These are phyloP conservation scores for Yamadazyma buinensis DNA, from an alignment of 1,139 yeast genomes.

Conservation along the genomic window DNA sequence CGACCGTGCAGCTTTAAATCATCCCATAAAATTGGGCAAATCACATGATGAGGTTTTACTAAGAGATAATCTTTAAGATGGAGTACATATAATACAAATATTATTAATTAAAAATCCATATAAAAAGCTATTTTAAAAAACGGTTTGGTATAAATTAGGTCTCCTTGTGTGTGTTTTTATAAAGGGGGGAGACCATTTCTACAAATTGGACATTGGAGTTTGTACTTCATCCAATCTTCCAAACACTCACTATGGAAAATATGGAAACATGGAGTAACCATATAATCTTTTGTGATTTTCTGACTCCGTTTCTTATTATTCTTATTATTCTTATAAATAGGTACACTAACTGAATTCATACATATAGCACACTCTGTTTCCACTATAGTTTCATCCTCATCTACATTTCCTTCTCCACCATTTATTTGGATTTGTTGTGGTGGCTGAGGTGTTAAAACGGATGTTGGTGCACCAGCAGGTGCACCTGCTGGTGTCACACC, in stretches of 20 bases:
- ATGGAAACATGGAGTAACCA: conserved; percentile 93
- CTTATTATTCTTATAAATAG: conserved; percentile 37
- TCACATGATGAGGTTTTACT: too few species aligned
- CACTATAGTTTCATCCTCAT: conserved; percentile 2
- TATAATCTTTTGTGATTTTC: conserved; percentile 42
- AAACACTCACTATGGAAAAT: conserved; percentile 84
- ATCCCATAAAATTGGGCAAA: too few species aligned
- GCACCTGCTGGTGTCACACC: too few species aligned
- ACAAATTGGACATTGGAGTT: conserved; percentile 92
- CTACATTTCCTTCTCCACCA: conserved; percentile 15
- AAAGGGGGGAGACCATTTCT: conserved; percentile 78
- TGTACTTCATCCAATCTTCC: conserved; percentile 91
- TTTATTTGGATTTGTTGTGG: conserved; percentile 17
- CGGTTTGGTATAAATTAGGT: too few species aligned
- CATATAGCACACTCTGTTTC: conserved; percentile 80
- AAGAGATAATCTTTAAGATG: too few species aligned
- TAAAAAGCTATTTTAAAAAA: too few species aligned
- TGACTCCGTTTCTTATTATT: conserved; percentile 6
- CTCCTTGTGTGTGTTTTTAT: too few species aligned
- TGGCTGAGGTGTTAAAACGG: too few species aligned
- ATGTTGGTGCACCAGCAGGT: too few species aligned
- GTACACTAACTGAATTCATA: conserved; percentile 70
- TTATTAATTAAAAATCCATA: too few species aligned
- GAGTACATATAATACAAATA: too few species aligned
- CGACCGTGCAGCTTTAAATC: too few species aligned